Evolutionary conservation across 2,329 filamentous ascomycete species (phyloP), one percentile per base, ranked within the genome.

Genomic region (Diaporthe ampelina): DNA sequence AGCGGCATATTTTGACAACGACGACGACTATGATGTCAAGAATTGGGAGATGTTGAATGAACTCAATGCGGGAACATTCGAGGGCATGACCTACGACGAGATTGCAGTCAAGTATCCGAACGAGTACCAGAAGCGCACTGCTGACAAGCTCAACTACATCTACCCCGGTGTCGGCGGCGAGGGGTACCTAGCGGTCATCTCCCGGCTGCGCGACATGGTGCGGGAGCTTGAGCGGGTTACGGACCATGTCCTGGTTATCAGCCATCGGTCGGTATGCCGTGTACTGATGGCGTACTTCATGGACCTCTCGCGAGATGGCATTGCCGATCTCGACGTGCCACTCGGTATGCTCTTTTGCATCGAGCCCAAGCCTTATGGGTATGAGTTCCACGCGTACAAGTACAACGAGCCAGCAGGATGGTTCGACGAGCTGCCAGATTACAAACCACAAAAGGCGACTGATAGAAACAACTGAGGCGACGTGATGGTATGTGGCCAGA

Each of bases 201-300:
- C 97, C 83, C 94, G 97, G 67, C 90, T 98, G 48, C 93, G 95
- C 70, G 94, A 97, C 77, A 97, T 99, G 86, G 98, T 99, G 77
- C 93, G 97, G 68, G 97, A 99, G 85, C 93, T 98, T 75, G 97
- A 99, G 87, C 93, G 97, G 75, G 98, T 98, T 88, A 97, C 95
- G 40, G 97, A 99, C 80, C 96, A 98, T 83, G 92, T 97, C 71
- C 88, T 98, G 75, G 92, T 99, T 78, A 94, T 98, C 78, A 95
- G 94, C 45, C 97, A 98, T 83, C 94, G 97, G 43, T 97, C 95
- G 4, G 93, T 98, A 52, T 96, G 95, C 73, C 92, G 97, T 43
- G 96, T 99, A 8, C 87, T 99, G 75, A 92, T 99, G 84, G 95
- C 96, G 1, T 99, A 99, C 84, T 99, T 99, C 85, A 95, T 97